A percentile compares a stretch with the other conserved stretches of the same genome.
Evolutionary conservation across 345 rosid species (phyloP).

Genomic region (Pistacia integerrima): DNA sequence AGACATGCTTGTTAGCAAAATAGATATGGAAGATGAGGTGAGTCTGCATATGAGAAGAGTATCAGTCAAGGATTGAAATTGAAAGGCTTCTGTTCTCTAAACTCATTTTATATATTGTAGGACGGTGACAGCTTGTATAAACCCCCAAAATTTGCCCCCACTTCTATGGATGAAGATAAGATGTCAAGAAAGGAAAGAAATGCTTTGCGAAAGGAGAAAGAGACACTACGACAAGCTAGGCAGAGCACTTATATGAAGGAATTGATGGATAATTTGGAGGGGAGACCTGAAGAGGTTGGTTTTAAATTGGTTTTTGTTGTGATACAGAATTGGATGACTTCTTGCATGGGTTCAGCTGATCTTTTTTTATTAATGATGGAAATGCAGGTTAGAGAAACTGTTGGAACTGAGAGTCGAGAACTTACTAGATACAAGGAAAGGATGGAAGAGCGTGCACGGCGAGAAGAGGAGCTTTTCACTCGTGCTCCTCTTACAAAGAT

Average conservation of each 20-base stretch:
- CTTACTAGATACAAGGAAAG: constrained; percentile 54
- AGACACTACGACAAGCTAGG: constrained; percentile 53
- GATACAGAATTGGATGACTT: constrained; percentile 4
- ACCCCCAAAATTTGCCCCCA: constrained; percentile 79
- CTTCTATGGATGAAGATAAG: constrained; percentile 75
- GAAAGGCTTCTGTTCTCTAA: constrained; percentile 20
- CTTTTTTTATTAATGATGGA: constrained; percentile 12
- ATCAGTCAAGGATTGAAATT: constrained; percentile 2
- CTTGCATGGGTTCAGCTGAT: constrained; percentile 16
- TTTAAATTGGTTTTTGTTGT: constrained; percentile 8
- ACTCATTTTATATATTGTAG: constrained; percentile 37
- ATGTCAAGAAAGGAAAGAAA: constrained; percentile 71
- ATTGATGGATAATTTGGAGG: constrained; percentile 76
- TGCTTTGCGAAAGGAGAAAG: constrained; percentile 68
- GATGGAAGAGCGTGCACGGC: constrained; percentile 61
- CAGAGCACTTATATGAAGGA: constrained; percentile 64
- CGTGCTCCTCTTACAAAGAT: constrained; percentile 71
- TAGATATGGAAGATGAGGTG: constrained; percentile 39
- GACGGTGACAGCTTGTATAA: constrained; percentile 54
- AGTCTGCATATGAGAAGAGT: constrained; percentile 15
- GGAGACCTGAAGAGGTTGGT: constrained; percentile 84
- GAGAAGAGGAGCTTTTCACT: constrained; percentile 79
- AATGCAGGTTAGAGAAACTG: constrained; percentile 63
- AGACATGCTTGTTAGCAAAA: constrained; percentile 64
- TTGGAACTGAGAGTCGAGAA: constrained; percentile 75